Base-by-base conservation (phyloP, 495 filamentous ascomycete genomes). In the Trichocladium uniseriatum region DNA sequence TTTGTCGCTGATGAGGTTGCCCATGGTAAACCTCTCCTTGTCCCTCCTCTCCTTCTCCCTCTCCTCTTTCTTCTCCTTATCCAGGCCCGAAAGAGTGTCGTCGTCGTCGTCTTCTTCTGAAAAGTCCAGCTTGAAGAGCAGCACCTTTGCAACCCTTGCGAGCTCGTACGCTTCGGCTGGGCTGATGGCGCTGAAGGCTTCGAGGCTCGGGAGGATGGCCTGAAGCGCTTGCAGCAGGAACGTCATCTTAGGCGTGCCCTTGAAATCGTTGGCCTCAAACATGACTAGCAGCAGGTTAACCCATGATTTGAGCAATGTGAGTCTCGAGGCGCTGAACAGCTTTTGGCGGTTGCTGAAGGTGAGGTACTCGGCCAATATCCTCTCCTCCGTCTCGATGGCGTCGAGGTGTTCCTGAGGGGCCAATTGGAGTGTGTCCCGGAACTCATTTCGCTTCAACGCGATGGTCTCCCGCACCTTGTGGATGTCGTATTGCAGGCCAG, bases 221-320 rank as follows among this genome's bases (percentile, higher is more conserved):
- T 96, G 90, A 13, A 97, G 71, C 5, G 85, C 76, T 60, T 92
- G 87, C 5, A 95, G 67, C 20, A 95, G 77, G 55, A 99, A 88
- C 0, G 81, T 74, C 18, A 79, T 78, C 59, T 81, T 83, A 29
- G 72, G 72, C 1, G 76, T 76, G 18, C 75, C 73, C 41, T 87
- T 82, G 52, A 90, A 79, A 35, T 86, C 82, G 49, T 85, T 86
- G 51, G 78, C 80, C 45, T 85, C 82, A 24, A 92, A 69, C 66
- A 89, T 86, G 8, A 95, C 76, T 27, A 82, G 78, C 21, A 94
- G 60, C 21, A 97, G 71, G 58, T 88, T 87, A 5, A 81, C 75
- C 92, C 94, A 98, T 1, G 87, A 75, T 45, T 74, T 75, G 24
- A 95, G 72, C 11, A 86, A 76, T 38, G 77, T 71, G 13, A 82